phyloP scores from a whole-genome alignment of 306 rosid species.

The Phaseolus lunatus region DNA sequence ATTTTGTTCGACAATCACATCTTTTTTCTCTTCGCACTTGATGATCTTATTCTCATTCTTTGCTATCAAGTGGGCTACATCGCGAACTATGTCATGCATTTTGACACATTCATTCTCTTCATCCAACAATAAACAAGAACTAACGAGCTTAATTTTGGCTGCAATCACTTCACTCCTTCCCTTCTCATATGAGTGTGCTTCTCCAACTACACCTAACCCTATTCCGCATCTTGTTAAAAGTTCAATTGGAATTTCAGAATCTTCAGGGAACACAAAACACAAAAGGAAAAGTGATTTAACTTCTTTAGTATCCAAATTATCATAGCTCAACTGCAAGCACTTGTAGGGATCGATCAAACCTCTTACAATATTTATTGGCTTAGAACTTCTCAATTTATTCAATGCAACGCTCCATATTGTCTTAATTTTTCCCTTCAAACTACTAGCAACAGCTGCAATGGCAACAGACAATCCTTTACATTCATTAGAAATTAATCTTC shows the following conservation, averaged over 20 bases:
- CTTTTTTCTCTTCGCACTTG: background rate
- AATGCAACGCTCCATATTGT: background rate
- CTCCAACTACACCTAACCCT: constrained; percentile 20
- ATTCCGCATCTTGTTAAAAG: background rate
- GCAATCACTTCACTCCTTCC: constrained; percentile 8
- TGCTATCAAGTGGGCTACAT: background rate
- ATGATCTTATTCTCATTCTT: background rate
- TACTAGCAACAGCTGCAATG: constrained; percentile 27
- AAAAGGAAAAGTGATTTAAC: constrained; percentile 17
- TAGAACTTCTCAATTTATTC: background rate
- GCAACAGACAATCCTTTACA: constrained; percentile 45
- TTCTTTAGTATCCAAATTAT: background rate
- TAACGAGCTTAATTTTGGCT: background rate
- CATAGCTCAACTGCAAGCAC: constrained; percentile 35
- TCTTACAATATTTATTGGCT: background rate
- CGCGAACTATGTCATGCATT: constrained; percentile 43
- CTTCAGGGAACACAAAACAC: constrained; percentile 47
- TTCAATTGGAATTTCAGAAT: constrained; percentile 24
- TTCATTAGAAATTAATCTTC: background rate
- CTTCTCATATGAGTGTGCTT: background rate
- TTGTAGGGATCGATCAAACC: background rate
- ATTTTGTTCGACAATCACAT: background rate
- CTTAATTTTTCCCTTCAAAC: background rate
- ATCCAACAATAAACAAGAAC: constrained; percentile 29
- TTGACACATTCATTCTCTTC: background rate